Conservation (phyloP, 2,329 filamentous ascomycete species). For the Teratosphaeriaceae sp. region DNA sequence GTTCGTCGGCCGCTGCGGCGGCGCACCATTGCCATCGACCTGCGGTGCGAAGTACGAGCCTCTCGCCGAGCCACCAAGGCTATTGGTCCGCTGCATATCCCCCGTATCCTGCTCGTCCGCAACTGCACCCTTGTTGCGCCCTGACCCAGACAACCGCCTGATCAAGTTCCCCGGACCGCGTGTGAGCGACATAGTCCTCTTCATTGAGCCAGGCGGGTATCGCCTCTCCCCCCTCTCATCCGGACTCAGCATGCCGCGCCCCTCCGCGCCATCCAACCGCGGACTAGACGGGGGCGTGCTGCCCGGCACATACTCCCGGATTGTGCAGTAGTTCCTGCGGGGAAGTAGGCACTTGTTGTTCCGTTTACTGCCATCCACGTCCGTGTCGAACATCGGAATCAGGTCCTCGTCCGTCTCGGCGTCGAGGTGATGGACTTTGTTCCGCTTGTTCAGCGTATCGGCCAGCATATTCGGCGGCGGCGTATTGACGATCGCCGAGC, state of each 20-base stretch:
- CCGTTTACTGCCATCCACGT: slow-evolving; percentile 79
- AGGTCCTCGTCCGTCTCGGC: slow-evolving; percentile 83
- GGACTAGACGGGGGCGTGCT: slow-evolving; percentile 66
- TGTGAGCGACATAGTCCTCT: slow-evolving; percentile 27
- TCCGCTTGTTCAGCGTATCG: slow-evolving; percentile 87
- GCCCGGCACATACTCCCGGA: slow-evolving; percentile 75
- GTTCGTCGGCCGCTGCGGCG: slow-evolving; percentile 25
- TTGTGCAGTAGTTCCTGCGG: slow-evolving; percentile 92
- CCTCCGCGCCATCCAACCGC: slow-evolving; percentile 30
- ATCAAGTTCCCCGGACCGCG: slow-evolving; percentile 35
- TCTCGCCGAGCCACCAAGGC: slow-evolving; percentile 12
- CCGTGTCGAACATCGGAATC: slow-evolving; percentile 86
- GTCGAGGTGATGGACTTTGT: slow-evolving; percentile 64
- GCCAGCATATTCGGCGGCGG: slow-evolving; percentile 83
- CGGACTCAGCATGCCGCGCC: slow-evolving; percentile 8
- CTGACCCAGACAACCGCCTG: slow-evolving; percentile 33
- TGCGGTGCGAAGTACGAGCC: slow-evolving; percentile 4
- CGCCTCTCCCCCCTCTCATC: slow-evolving; percentile 9
- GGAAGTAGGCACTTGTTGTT: slow-evolving; percentile 89
- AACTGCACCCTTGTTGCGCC: slow-evolving; percentile 14
- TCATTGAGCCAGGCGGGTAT: slow-evolving; percentile 28
- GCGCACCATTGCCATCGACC: not conserved
- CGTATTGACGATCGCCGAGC: slow-evolving; percentile 88
- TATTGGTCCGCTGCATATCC: slow-evolving; percentile 17
- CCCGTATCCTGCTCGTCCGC: not conserved